These are phyloP conservation scores for Bolboschoenus planiculmis DNA, from an alignment of 176 grass and related monocot species.

Conservation along the genomic window DNA sequence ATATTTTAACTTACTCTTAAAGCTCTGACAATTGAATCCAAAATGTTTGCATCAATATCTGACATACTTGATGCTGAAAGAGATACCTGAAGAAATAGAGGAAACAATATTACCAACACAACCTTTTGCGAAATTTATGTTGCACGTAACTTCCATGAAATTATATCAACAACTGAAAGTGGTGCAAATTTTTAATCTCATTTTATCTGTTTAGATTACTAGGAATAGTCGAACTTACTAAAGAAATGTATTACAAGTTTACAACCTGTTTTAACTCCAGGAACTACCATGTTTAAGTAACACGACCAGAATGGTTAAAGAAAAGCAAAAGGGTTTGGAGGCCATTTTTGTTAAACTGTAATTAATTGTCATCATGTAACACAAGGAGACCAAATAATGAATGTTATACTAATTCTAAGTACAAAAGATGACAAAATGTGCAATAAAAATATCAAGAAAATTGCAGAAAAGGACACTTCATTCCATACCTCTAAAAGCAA, in stretches of 20 bases:
- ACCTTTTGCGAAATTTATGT: neutral
- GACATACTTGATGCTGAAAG: slow-evolving; percentile 28
- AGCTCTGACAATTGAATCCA: slow-evolving; percentile 36
- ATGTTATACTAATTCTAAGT: neutral
- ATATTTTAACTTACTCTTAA: slow-evolving; percentile 60
- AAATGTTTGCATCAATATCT: slow-evolving; percentile 35
- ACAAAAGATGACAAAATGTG: neutral
- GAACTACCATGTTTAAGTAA: neutral
- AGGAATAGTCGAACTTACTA: neutral
- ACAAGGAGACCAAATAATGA: neutral
- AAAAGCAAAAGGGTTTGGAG: neutral
- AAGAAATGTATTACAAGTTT: neutral
- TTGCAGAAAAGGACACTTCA: neutral
- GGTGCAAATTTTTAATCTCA: neutral
- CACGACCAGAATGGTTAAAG: neutral
- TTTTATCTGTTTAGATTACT: neutral
- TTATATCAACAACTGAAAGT: neutral
- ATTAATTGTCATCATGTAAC: slow-evolving; percentile 11
- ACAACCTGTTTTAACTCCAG: neutral
- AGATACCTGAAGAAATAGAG: slow-evolving; percentile 39
- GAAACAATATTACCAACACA: neutral
- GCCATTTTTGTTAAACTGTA: neutral
- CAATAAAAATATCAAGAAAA: slow-evolving; percentile 11
- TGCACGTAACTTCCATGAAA: neutral
- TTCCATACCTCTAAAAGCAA: slow-evolving; percentile 82